Evolutionary conservation across 345 rosid species (phyloP), one percentile per base, ranked within the genome.

Genomic region (Geranium rotundifolium): DNA sequence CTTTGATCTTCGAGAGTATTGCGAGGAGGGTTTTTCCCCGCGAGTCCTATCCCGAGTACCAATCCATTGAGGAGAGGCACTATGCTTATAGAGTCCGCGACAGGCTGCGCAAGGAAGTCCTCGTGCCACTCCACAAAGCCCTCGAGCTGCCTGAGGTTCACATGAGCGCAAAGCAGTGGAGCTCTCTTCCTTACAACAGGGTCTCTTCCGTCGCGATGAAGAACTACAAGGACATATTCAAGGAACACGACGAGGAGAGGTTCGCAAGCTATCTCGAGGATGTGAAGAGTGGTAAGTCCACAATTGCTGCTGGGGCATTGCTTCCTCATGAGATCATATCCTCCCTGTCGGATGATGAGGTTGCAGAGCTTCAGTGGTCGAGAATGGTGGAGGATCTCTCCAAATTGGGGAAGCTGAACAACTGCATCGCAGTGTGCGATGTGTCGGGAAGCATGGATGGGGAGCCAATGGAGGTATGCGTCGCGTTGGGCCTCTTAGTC

Each of bases 121-220:
- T 84, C 0, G 90, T 86, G 13, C 93, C 85, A 0, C 75, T 84
- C 1, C 69, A 81, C 7, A 77, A 76, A 54, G 77, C 71, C 54
- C 76, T 89, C 9, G 79, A 86, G n/a, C 75, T 86, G 30, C 90
- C 90, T 0, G 85, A 86, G 63, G 85, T 86, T n/a, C 84, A 83
- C 60, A 80, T 88, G 7, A 79, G 84, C n/a, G 81, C 79, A 1
- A 82, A 66, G 5, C 37, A 54, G 7, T 85, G 90, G 91, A 70
- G 57, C 1, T 72, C 68, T 4, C 66, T 85, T 49, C 88, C 86
- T 0, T 78, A 84, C 65, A 69, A 82, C 17, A 68, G 85, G 5
- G 85, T 88, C 1, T 74, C 89, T 1, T 84, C 95, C 0, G 81
- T 82, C 14, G 89, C 91, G 1, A 83, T 85, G 95, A 79, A 72